Conservation (phyloP, 768 basidiomycete species). For the Pisolithus sp. region DNA sequence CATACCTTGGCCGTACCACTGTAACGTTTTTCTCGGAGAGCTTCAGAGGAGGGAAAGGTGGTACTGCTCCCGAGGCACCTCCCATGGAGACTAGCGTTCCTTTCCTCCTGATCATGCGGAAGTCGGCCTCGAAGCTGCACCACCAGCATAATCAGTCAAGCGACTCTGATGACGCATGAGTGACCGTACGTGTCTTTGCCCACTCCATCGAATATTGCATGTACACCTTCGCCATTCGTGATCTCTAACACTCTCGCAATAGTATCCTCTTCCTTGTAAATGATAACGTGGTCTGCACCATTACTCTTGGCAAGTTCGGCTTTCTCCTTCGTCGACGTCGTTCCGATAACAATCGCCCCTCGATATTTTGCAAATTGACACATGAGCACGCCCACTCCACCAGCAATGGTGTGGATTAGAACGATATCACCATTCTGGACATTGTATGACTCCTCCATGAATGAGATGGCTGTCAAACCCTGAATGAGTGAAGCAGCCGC, state of each 20-base stretch:
- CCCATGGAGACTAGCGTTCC: constrained; percentile 88
- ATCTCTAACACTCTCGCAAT: constrained; percentile 67
- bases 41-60: constrained; percentile 66
- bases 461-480: constrained; percentile 70
- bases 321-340: constrained; percentile 81
- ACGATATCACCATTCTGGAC: constrained; percentile 77
- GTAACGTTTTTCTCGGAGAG: constrained; percentile 80
- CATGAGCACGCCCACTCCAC: constrained; percentile 72
- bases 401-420: constrained; percentile 87
- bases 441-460: constrained; percentile 79
- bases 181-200: constrained; percentile 77
- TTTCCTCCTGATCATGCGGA: constrained; percentile 76
- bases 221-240: constrained; percentile 74
- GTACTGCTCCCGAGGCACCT: constrained; percentile 83
- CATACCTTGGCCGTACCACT: constrained; percentile 66
- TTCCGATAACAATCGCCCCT: constrained; percentile 90
- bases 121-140: constrained; percentile 67
- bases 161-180: constrained; percentile 1
- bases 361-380: constrained; percentile 62
- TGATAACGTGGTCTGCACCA: constrained; percentile 84
- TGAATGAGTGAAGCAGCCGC: constrained; percentile 70
- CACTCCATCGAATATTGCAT: constrained; percentile 93
- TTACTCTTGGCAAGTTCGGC: constrained; percentile 68
- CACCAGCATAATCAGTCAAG: constrained; percentile 3
- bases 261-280: constrained; percentile 71